These are phyloP conservation scores for Bryoglossum gracile DNA, from an alignment of 495 filamentous ascomycete genomes.

Conservation along the genomic window DNA sequence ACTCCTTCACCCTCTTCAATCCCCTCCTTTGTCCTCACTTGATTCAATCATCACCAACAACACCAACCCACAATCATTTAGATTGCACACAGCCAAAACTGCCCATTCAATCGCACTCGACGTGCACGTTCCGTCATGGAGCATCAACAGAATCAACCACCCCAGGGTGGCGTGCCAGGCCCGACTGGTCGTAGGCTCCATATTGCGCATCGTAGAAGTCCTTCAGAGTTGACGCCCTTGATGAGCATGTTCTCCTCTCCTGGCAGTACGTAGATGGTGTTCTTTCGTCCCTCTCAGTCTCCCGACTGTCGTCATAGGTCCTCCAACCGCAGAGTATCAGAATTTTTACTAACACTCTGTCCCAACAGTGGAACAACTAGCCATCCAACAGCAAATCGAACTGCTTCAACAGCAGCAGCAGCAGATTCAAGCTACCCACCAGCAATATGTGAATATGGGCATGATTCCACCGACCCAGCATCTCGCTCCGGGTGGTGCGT, in stretches of 20 bases:
- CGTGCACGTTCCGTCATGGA: conserved; percentile 62
- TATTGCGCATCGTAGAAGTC: conserved; percentile 95
- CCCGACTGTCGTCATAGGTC: conserved; percentile 13
- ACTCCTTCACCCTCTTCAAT: conserved; percentile 35
- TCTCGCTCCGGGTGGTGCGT: conserved; percentile 56
- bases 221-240: conserved; percentile 93
- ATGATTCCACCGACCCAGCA: conserved; percentile 80
- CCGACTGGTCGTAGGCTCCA: conserved; percentile 86
- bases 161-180: conserved; percentile 61
- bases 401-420: conserved; percentile 96
- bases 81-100: conserved; percentile 17
- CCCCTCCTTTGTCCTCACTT: conserved; percentile 42
- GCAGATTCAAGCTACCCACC: conserved; percentile 90
- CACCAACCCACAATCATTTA: conserved; percentile 21
- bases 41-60: too few species aligned
- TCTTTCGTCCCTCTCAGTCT: background rate
- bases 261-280: conserved; percentile 39
- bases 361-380: conserved; percentile 85
- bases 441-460: conserved; percentile 96
- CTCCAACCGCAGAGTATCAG: conserved; percentile 7
- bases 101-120: conserved; percentile 38
- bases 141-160: conserved; percentile 63
- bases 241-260: conserved; percentile 79
- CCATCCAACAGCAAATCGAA: conserved; percentile 98
- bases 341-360: conserved; percentile 20